Evolutionary conservation across 345 rosid genomes (phyloP).

Genomic region (Noccaea bulbosa): DNA sequence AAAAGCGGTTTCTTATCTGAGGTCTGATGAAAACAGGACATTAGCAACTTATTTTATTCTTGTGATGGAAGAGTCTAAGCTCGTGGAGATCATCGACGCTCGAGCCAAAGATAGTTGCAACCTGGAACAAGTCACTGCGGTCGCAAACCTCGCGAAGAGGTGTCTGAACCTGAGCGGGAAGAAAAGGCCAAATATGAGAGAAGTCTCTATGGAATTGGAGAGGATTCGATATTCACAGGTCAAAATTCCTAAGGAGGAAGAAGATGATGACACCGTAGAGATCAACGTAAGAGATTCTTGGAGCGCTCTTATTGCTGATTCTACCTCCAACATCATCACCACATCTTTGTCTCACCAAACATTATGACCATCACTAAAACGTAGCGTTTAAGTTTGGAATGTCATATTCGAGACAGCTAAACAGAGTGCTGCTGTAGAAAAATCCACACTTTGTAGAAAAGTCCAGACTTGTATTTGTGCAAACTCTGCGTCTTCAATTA

Average conservation of each 20-base stretch:
- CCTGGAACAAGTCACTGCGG: constrained; percentile 29
- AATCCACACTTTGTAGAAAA: background rate
- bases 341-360: too few relatives aligned
- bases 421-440: too few relatives aligned
- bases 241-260: background rate
- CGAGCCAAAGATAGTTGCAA: constrained; percentile 14
- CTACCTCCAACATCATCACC: too few relatives aligned
- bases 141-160: constrained; percentile 40
- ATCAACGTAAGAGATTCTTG: too few relatives aligned
- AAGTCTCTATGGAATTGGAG: constrained; percentile 45
- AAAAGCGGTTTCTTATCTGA: too few relatives aligned
- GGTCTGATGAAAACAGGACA: constrained; percentile 42
- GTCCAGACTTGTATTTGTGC: background rate
- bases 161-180: constrained; percentile 45
- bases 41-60: constrained; percentile 42
- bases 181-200: constrained; percentile 50
- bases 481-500: background rate
- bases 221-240: constrained; percentile 16
- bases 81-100: constrained; percentile 38
- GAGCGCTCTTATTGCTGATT: too few relatives aligned
- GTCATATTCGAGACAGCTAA: too few relatives aligned
- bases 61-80: constrained; percentile 28
- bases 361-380: too few relatives aligned
- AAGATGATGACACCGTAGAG: background rate
- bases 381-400: too few relatives aligned